Conservation (phyloP, 2,329 filamentous ascomycete genomes). For the Akanthomyces dipterigenus region DNA sequence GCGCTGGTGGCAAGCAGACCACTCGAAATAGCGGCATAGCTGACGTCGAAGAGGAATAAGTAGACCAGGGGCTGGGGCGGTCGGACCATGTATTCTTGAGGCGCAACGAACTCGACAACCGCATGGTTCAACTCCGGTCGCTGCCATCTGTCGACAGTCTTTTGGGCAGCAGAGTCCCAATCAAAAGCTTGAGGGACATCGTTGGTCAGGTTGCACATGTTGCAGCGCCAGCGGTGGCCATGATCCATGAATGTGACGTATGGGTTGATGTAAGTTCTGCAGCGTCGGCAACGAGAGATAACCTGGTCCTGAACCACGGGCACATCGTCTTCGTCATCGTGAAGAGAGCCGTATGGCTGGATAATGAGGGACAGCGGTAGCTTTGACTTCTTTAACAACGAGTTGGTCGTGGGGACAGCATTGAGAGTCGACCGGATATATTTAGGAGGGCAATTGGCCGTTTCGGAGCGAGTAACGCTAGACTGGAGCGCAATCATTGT, state of each 20-base stretch:
- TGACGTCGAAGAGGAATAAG: constrained; percentile 91
- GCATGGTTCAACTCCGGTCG: constrained; percentile 88
- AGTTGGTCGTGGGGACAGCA: constrained; percentile 85
- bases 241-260: constrained; percentile 96
- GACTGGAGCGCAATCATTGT: constrained; percentile 47
- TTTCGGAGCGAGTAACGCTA: constrained; percentile 83
- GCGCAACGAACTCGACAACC: constrained; percentile 96
- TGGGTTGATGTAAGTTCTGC: constrained; percentile 95
- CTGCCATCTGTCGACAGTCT: constrained; percentile 87
- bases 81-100: constrained; percentile 98
- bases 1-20: constrained; percentile 89
- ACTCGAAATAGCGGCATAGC: constrained; percentile 80
- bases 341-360: constrained; percentile 87
- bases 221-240: constrained; percentile 96
- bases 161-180: constrained; percentile 90
- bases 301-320: constrained; percentile 94
- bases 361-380: constrained; percentile 93
- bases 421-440: constrained; percentile 95
- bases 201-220: constrained; percentile 99
- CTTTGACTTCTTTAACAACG: constrained; percentile 92
- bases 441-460: constrained; percentile 86
- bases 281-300: constrained; percentile 92
- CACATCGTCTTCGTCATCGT: constrained; percentile 85
- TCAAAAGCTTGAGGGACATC: constrained; percentile 99
- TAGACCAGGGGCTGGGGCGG: constrained; percentile 94